Evolutionary conservation across 495 filamentous ascomycete genomes (phyloP).

Genomic region (Recurvomyces mirabilis): DNA sequence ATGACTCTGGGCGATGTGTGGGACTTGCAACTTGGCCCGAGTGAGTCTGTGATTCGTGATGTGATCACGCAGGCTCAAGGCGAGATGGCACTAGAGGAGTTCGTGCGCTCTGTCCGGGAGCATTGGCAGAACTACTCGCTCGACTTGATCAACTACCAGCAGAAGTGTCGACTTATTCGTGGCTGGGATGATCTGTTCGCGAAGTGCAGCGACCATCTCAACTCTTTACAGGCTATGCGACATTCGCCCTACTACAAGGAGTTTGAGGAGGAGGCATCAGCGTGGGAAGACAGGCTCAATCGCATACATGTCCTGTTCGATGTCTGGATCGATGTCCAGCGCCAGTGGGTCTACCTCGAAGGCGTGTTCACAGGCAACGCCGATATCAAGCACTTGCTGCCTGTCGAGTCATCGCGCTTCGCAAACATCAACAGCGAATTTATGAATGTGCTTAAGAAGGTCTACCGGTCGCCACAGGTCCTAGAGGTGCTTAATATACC

Average conservation of each 20-base stretch:
- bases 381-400: conserved; percentile 96
- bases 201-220: conserved; percentile 95
- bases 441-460: conserved; percentile 95
- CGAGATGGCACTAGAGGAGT: conserved; percentile 97
- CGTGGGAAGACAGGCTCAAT: conserved; percentile 97
- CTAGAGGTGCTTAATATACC: conserved; percentile 91
- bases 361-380: conserved; percentile 97
- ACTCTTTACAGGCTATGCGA: conserved; percentile 95
- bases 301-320: conserved; percentile 95
- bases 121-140: conserved; percentile 91
- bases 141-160: conserved; percentile 93
- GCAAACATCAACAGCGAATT: conserved; percentile 99
- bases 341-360: conserved; percentile 98
- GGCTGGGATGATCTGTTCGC: conserved; percentile 98
- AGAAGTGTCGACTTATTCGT: conserved; percentile 90
- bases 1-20: conserved; percentile 95
- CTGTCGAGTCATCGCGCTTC: conserved; percentile 89
- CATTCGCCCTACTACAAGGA: conserved; percentile 98
- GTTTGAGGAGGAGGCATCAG: conserved; percentile 91
- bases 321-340: conserved; percentile 98
- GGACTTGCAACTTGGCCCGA: conserved; percentile 82
- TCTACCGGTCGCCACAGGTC: conserved; percentile 86
- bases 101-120: conserved; percentile 91
- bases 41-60: conserved; percentile 74
- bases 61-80: conserved; percentile 94